Evolutionary conservation across 179 eudicot genomes (phyloP).

Genomic region (Beta lomatogona): DNA sequence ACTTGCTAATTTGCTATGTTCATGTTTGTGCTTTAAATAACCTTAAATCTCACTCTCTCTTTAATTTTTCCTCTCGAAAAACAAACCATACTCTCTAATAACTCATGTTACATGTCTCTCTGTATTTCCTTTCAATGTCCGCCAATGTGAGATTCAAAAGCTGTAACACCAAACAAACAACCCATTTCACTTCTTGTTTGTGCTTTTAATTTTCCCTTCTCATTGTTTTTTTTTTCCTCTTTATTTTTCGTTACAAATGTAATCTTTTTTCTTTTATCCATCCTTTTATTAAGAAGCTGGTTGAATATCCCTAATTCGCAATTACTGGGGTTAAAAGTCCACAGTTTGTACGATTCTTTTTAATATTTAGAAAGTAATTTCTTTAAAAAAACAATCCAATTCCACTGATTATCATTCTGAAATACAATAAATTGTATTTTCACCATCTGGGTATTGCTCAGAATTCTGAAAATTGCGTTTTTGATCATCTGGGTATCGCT

Average conservation of each 20-base stretch:
- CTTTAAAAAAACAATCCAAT: no score
- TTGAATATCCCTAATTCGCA: background rate
- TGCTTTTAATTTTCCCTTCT: background rate
- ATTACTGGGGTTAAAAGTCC: background rate
- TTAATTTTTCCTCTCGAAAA: background rate
- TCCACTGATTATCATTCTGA: no score
- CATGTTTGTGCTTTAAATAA: background rate
- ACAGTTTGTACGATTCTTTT: slow-evolving; percentile 3
- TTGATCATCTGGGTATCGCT: slow-evolving; percentile 30
- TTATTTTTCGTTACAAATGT: background rate
- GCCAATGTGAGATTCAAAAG: background rate
- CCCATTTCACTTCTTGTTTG: background rate
- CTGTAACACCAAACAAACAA: no score
- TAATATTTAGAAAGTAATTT: background rate
- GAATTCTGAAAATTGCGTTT: slow-evolving; percentile 3
- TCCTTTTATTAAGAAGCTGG: background rate
- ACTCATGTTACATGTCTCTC: slow-evolving; percentile 10
- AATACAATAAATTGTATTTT: no score
- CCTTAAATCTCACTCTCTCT: no score
- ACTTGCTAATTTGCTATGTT: background rate
- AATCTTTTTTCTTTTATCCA: background rate
- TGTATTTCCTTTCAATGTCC: background rate
- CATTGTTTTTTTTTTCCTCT: background rate
- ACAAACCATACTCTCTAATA: slow-evolving; percentile 13
- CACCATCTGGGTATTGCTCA: slow-evolving; percentile 19